A percentile compares a stretch with the other conserved stretches of the same genome.
Evolutionary conservation across 352 stramenopile genomes (phyloP).

Genomic region (Phytophthora niederhauseri): DNA sequence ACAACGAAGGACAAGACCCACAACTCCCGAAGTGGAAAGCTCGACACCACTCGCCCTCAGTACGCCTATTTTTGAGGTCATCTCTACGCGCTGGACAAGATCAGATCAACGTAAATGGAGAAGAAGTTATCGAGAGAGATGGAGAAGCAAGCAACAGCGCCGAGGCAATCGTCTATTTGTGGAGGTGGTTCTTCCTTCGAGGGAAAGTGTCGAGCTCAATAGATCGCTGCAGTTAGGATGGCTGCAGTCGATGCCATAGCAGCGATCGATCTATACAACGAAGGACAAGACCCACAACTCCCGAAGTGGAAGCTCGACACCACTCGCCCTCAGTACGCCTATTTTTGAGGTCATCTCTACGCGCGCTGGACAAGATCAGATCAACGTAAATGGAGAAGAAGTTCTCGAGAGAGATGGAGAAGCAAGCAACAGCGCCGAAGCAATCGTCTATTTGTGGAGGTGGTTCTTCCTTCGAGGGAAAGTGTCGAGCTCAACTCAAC

Average conservation of each 20-base stretch:
- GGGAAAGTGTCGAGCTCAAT: conserved; percentile 27
- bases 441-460: conserved; percentile 40
- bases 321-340: not conserved
- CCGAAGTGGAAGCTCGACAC: conserved; percentile 17
- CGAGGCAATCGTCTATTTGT: conserved; percentile 39
- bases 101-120: conserved; percentile 22
- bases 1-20: not conserved
- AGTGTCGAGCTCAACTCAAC: conserved; percentile 9
- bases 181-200: conserved; percentile 41
- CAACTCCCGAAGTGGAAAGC: conserved; percentile 15
- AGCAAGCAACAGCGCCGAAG: conserved; percentile 27
- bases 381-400: conserved; percentile 19
- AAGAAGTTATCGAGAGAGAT: not conserved
- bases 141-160: conserved; percentile 20
- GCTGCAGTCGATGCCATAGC: conserved; percentile 12
- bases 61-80: conserved; percentile 24
- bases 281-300: not conserved
- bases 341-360: conserved; percentile 19
- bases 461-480: conserved; percentile 43
- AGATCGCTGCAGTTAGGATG: too few relatives aligned
- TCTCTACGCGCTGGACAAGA: conserved; percentile 7
- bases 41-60: not conserved
- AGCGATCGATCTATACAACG: not conserved
- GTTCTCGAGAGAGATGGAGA: not conserved
- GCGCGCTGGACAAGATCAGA: conserved; percentile 15